Base-by-base conservation (phyloP, 1,284 basidiomycete species). In the Ceratobasidium sp. region DNA sequence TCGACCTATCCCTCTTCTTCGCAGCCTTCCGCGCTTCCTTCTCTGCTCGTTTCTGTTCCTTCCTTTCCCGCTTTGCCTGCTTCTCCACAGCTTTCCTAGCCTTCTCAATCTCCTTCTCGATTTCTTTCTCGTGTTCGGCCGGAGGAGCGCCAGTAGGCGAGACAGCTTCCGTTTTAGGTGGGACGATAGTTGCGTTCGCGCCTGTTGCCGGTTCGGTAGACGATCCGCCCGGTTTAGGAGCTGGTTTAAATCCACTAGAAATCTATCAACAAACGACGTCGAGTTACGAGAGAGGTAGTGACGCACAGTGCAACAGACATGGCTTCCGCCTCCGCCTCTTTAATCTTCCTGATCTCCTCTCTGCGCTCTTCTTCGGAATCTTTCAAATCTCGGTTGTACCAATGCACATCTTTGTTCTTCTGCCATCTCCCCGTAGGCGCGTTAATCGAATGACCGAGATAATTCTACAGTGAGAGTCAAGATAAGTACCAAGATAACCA, bases 371-470 rank as follows among this genome's bases (percentile, higher is more conserved):
- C 80, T 28, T 88, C 87, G 0, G 76, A 76, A 7, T 80, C 76
- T 0, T 81, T 77, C 13, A 78, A 50, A 1, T 95, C 93, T 43
- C 95, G 88, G 75, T 84, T 87, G 79, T 97, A 97, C 95, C 95
- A 97, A 79, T 97, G 95, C 21, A 97, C 84, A 78, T 97, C 95
- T 80, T 96, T 95, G 83, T 94, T 94, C 83, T 95, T 96, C 82
- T 97, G 95, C 95, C 95, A 97, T 75, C 95, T 85, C 2, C 95
- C 95, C 1, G 93, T 93, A 0, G 95, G 95, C 0, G 94, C 95
- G 78, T 96, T 95, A 81, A 96, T 90, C 75, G 94, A 94, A 78
- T 95, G 92, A 4, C 95, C 95, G 1, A 97, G 88, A 80, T 96
- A 96, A 81, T 96, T 91, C 90, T 95, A 49, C 46, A 21, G 28